Base-by-base conservation (phyloP, 225 moss, liverwort and hornwort genomes). In the Anthoceros angustus region DNA sequence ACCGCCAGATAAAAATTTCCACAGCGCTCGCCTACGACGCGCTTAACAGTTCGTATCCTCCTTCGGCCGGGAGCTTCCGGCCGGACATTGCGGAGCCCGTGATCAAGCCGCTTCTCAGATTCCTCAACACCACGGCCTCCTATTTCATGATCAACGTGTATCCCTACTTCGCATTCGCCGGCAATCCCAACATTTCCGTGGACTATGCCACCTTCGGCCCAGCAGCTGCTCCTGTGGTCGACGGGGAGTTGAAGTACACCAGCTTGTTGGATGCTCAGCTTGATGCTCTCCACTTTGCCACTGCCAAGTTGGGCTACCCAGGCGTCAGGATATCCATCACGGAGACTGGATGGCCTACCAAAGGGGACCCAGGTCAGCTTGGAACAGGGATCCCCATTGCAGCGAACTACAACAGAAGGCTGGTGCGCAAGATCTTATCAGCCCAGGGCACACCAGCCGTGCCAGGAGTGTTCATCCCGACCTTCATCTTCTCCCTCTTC, bases 341-440 rank as follows among this genome's bases (percentile, higher is more conserved):
- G 1, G 93, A 93, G 75, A 87, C 87, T 0, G 93, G 89, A 6
- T 93, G 93, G 93, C 93, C 93, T 0, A 83, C 82, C 8, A 11
- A 46, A 0, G 93, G 93, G 8, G 80, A 69, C 9, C 5, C 18
- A 23, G 23, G 14, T 55, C 55, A 55, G 55, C 55, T 15, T 18
- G 55, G 55, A 0, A 55, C 55, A 18, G 23, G 55, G n/a, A 15
- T 55, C 14, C n/a, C 23, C 55, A 55, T 5, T 23, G 55, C 55
- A 20, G 55, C 55, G 10, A 18, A 55, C 55, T 55, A 55, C 55
- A 55, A 55, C 55, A 18, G 55, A 18, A 9, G 55, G 18, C 14
- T 55, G 14, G 55, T 55, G 55, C 55, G 55, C 14, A 55, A 55
- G 55, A 11, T 55, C 1, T 3, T 55, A 7, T 9, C 55, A 20